Percentiles rank a stretch among this genome's conserved stretches.
Evolutionary conservation across 2,329 filamentous ascomycete species (phyloP).

Genomic region (Aspergillus transmontanensis): DNA sequence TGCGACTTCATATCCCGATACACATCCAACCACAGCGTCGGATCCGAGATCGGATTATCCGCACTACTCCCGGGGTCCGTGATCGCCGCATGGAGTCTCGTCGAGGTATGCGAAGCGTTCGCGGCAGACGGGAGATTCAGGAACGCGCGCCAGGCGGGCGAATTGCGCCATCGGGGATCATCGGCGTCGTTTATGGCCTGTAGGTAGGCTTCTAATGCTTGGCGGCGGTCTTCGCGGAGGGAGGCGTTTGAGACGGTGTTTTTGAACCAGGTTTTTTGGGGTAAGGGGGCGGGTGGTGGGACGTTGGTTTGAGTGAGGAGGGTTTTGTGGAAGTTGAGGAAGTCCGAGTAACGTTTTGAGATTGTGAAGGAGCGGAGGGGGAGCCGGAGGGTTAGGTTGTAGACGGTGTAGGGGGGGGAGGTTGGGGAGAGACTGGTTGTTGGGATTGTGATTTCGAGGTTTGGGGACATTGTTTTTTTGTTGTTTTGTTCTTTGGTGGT

Average conservation of each 20-base stretch:
- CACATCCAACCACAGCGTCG: constrained; percentile 64
- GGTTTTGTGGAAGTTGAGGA: constrained; percentile 56
- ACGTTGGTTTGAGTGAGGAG: constrained; percentile 54
- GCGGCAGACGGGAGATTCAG: constrained; percentile 55
- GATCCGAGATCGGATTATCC: constrained; percentile 49
- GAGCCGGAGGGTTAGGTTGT: constrained; percentile 63
- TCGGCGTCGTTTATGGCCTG: constrained; percentile 58
- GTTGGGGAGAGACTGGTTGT: constrained; percentile 50
- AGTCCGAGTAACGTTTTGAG: constrained; percentile 67
- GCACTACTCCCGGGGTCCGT: constrained; percentile 38
- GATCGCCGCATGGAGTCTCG: constrained; percentile 46
- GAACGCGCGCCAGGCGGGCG: constrained; percentile 60
- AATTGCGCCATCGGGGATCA: constrained; percentile 61
- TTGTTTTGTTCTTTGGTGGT: neutral
- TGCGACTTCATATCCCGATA: constrained; percentile 62
- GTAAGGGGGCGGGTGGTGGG: constrained; percentile 57
- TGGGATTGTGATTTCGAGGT: constrained; percentile 52
- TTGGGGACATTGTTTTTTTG: constrained; percentile 41
- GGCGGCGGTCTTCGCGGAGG: constrained; percentile 60
- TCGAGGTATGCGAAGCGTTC: constrained; percentile 37
- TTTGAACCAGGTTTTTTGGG: constrained; percentile 63
- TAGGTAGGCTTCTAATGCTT: constrained; percentile 61
- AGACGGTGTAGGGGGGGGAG: constrained; percentile 61
- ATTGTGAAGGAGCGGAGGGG: constrained; percentile 62
- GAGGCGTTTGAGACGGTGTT: constrained; percentile 58